Conservation (phyloP, 2,329 filamentous ascomycete genomes). For the Pyricularia grisea region DNA sequence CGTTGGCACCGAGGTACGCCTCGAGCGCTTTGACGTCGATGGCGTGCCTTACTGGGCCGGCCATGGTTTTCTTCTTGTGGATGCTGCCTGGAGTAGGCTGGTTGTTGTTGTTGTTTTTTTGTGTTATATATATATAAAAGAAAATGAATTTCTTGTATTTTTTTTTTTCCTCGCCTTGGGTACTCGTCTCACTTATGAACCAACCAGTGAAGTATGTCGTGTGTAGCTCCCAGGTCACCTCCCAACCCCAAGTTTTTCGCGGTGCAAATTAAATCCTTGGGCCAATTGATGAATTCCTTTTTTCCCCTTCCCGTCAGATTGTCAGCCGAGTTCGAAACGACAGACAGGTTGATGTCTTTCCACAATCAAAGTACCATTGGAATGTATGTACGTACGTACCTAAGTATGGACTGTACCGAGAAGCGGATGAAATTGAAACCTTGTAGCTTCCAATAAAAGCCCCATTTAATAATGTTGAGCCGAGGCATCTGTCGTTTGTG, state of each 20-base stretch:
- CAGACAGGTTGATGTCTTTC: neutral
- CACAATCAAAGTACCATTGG: neutral
- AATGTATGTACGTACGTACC: no score
- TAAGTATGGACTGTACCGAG: no score
- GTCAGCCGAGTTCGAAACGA: neutral
- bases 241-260: no score
- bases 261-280: no score
- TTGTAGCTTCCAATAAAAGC: neutral
- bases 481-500: neutral
- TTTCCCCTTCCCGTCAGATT: neutral
- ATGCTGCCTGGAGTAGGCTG: no score
- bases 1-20: slow-evolving; percentile 65
- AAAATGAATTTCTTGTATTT: no score
- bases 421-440: neutral
- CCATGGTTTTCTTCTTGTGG: slow-evolving; percentile 47
- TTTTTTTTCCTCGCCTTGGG: no score
- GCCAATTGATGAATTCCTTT: neutral
- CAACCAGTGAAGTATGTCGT: no score
- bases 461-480: neutral
- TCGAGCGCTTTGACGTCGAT: slow-evolving; percentile 77
- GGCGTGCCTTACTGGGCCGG: slow-evolving; percentile 79
- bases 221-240: no score
- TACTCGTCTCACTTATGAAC: no score
- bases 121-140: no score
- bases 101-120: no score